A percentile compares a stretch with the other conserved stretches of the same genome.
Evolutionary conservation across 331 rosid genomes (phyloP).

Genomic region (Stylosanthes scabra): DNA sequence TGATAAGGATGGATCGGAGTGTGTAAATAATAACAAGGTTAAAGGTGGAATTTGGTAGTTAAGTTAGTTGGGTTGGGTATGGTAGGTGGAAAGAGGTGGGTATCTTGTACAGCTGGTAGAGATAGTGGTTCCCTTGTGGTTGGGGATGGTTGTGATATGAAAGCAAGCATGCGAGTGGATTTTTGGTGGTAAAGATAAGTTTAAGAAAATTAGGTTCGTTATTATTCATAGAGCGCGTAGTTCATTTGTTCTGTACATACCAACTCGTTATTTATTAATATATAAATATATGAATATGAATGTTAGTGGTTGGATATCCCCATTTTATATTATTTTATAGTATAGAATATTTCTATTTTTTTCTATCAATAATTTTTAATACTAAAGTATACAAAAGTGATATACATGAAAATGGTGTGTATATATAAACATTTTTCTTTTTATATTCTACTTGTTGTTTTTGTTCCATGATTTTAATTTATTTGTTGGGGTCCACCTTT

Average conservation of each 20-base stretch:
- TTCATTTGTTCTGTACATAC: constrained; percentile 53
- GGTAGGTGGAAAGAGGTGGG: constrained; percentile 52
- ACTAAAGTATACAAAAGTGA: too few relatives aligned
- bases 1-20: constrained; percentile 50
- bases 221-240: constrained; percentile 43
- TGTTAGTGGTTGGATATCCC: constrained; percentile 32
- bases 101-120: constrained; percentile 34
- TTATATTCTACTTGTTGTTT: neutral
- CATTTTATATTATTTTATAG: too few relatives aligned
- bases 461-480: neutral
- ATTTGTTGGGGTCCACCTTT: constrained; percentile 14
- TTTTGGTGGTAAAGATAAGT: constrained; percentile 33
- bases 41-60: constrained; percentile 61
- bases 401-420: too few relatives aligned
- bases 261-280: neutral
- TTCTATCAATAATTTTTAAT: too few relatives aligned
- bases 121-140: constrained; percentile 17
- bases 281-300: constrained; percentile 5
- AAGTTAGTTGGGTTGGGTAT: constrained; percentile 61
- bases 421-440: neutral
- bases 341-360: too few relatives aligned
- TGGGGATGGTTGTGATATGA: constrained; percentile 39
- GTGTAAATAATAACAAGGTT: constrained; percentile 71
- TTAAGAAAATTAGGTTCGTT: constrained; percentile 47
- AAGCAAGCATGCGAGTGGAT: constrained; percentile 33